Percentiles rank a stretch among this genome's conserved stretches.
Evolutionary conservation across 192 early-diverging fungal genomes (phyloP).

Genomic region (Podila clonocystis): DNA sequence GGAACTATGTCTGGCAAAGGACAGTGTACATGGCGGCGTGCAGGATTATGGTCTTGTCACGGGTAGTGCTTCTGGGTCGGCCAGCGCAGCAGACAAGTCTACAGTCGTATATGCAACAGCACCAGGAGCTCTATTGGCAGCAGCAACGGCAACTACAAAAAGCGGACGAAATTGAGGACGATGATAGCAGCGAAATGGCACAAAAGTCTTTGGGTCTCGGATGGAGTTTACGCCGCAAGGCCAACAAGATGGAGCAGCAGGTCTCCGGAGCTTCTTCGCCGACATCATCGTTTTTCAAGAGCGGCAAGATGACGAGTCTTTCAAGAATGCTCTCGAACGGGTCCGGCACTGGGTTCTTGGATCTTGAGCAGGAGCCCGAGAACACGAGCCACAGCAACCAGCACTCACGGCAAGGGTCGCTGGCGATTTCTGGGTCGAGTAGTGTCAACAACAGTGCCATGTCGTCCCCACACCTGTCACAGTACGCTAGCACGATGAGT

Average conservation of each 20-base stretch:
- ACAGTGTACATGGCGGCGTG: conserved; percentile 41
- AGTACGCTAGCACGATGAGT: neutral
- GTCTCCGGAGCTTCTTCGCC: too few relatives aligned
- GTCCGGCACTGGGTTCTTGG: too few relatives aligned
- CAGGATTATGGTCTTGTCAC: conserved; percentile 38
- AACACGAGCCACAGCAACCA: too few relatives aligned
- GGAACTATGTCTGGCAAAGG: conserved; percentile 53
- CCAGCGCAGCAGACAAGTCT: conserved; percentile 6
- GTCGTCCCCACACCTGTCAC: neutral
- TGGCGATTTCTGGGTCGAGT: too few relatives aligned
- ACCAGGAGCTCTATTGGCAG: neutral
- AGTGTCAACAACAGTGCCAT: too few relatives aligned
- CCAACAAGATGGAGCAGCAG: too few relatives aligned
- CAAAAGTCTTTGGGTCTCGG: neutral
- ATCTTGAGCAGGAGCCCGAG: too few relatives aligned
- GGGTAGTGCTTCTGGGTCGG: conserved; percentile 50
- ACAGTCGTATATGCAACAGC: neutral
- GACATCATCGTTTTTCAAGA: too few relatives aligned
- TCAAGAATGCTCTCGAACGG: too few relatives aligned
- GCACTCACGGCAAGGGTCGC: too few relatives aligned
- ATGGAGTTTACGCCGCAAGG: neutral
- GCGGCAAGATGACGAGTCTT: too few relatives aligned
- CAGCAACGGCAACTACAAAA: conserved; percentile 5
- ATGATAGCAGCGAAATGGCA: conserved; percentile 4
- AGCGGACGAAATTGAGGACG: conserved; percentile 4